Evolutionary conservation across 2,329 filamentous ascomycete species (phyloP).

Genomic region (Elsinoe australis): DNA sequence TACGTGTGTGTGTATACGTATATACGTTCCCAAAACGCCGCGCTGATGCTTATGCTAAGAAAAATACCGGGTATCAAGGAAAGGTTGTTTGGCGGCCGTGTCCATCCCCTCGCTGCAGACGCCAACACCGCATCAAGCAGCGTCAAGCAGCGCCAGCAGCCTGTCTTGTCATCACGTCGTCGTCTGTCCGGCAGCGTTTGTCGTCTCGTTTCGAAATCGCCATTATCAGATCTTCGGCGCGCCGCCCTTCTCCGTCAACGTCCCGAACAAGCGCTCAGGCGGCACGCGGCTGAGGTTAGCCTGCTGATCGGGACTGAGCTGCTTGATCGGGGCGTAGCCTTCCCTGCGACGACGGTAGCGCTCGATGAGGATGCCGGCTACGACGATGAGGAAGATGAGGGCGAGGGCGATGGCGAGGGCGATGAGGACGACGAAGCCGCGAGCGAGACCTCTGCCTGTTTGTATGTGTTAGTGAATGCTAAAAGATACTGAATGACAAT

Average conservation of each 20-base stretch:
- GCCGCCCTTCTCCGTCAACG: constrained; percentile 18
- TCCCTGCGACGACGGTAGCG: constrained; percentile 67
- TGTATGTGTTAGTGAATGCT: background rate
- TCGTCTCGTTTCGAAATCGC: background rate
- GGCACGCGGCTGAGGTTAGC: constrained; percentile 45
- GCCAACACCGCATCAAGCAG: background rate
- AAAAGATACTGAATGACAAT: background rate
- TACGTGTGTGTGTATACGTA: background rate
- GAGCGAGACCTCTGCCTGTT: constrained; percentile 43
- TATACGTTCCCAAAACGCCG: constrained; percentile 5
- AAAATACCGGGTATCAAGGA: constrained; percentile 13
- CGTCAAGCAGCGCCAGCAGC: background rate
- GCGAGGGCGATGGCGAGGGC: constrained; percentile 69
- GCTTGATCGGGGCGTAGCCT: constrained; percentile 72
- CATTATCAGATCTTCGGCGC: constrained; percentile 20
- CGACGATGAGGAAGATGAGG: constrained; percentile 68
- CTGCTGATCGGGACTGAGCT: constrained; percentile 37
- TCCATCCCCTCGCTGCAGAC: background rate
- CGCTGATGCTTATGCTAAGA: constrained; percentile 8
- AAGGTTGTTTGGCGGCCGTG: background rate
- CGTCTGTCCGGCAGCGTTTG: constrained; percentile 3
- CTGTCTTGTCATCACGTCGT: constrained; percentile 1
- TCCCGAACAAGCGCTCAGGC: constrained; percentile 37
- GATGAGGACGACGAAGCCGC: constrained; percentile 74
- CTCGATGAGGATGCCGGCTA: constrained; percentile 66